Evolutionary conservation across 129 eudicot genomes (phyloP).

Genomic region (Oenanthe sinensis): DNA sequence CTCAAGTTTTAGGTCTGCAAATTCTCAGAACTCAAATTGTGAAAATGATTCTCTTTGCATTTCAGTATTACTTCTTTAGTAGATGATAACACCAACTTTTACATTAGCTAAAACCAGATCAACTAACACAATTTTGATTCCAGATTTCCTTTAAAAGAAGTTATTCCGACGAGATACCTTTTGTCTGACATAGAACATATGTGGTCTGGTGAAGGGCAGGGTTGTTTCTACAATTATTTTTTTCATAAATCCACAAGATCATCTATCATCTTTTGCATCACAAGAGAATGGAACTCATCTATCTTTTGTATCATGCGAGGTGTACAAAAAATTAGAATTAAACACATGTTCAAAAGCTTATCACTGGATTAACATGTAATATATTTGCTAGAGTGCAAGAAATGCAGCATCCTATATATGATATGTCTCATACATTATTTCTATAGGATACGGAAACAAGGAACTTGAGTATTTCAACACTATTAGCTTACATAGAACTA

Average conservation of each 20-base stretch:
- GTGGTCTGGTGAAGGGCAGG: not conserved
- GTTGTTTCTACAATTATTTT: not conserved
- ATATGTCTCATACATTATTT: not conserved
- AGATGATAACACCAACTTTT: not conserved
- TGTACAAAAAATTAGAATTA: not conserved
- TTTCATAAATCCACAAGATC: not conserved
- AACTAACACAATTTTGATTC: not conserved
- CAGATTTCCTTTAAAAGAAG: not conserved
- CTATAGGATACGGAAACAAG: not conserved
- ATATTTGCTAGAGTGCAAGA: not conserved
- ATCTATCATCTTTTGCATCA: not conserved
- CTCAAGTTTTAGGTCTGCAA: too few species aligned
- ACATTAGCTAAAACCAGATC: not conserved
- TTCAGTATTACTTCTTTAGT: not conserved
- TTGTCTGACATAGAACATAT: not conserved
- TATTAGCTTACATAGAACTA: not conserved
- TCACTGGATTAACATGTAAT: not conserved
- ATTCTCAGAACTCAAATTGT: not conserved
- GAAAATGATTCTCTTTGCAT: not conserved
- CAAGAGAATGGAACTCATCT: not conserved
- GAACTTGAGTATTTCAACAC: too few species aligned
- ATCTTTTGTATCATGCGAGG: not conserved
- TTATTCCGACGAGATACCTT: not conserved
- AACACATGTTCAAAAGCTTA: not conserved
- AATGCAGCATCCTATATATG: not conserved